A percentile compares a stretch with the other conserved stretches of the same genome.
These are phyloP conservation scores for Vaccinium myrtillus DNA, from an alignment of 148 eudicot genomes.

Conservation along the genomic window DNA sequence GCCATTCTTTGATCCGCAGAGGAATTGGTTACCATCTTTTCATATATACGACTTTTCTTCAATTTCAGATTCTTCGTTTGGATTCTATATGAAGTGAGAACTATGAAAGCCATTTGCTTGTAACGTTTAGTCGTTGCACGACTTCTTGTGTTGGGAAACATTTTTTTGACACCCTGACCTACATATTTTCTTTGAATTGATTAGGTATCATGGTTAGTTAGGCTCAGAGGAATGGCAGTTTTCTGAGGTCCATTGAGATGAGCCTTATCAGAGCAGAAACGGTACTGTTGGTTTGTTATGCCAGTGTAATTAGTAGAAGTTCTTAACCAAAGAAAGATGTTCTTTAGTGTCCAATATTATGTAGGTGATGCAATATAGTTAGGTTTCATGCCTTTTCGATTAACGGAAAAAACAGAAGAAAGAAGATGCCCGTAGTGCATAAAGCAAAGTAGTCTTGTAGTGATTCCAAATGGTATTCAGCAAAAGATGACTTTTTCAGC, in stretches of 20 bases:
- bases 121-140: not conserved
- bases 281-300: too few species aligned
- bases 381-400: too few species aligned
- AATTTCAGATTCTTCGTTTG: not conserved
- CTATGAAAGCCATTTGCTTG: not conserved
- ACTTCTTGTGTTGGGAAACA: not conserved
- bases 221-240: not conserved
- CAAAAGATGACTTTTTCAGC: not conserved
- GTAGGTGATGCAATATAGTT: too few species aligned
- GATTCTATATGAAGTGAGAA: not conserved
- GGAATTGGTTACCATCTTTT: not conserved
- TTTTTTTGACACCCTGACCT: not conserved
- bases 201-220: not conserved
- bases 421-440: not conserved
- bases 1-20: not conserved
- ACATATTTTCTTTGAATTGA: not conserved
- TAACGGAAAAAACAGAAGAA: not conserved
- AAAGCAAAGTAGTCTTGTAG: not conserved
- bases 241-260: not conserved
- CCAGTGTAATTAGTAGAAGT: too few species aligned
- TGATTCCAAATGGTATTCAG: not conserved
- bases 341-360: too few species aligned
- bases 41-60: not conserved
- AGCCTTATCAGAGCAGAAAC: slow-evolving; percentile 7
- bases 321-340: too few species aligned